Evolutionary conservation across 345 rosid species (phyloP).

Genomic region (Bruguiera sexangula): DNA sequence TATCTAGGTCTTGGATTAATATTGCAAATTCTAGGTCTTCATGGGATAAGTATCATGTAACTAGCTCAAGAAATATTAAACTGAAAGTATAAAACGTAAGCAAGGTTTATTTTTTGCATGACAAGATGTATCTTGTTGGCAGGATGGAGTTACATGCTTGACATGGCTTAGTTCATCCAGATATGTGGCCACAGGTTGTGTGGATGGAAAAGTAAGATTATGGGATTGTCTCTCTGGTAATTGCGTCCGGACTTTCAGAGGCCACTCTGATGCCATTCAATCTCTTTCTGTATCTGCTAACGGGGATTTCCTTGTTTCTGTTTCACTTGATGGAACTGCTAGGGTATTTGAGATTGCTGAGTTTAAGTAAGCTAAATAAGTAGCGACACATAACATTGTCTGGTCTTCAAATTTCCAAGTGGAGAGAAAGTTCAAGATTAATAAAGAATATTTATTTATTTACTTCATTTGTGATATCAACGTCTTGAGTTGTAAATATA

Average conservation of each 20-base stretch:
- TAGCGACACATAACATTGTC: neutral
- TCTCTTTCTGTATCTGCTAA: constrained; percentile 48
- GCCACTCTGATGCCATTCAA: constrained; percentile 62
- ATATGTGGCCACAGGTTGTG: constrained; percentile 73
- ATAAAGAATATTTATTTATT: too few relatives aligned
- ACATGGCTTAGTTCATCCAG: constrained; percentile 70
- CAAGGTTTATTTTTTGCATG: neutral
- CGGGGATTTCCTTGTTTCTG: constrained; percentile 58
- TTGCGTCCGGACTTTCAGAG: constrained; percentile 55
- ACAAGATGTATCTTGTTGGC: constrained; percentile 11
- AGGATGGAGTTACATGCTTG: constrained; percentile 80
- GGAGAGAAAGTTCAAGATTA: neutral
- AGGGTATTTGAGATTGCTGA: constrained; percentile 70
- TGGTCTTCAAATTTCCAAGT: neutral
- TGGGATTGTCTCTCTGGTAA: constrained; percentile 87
- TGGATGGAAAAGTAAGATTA: constrained; percentile 61
- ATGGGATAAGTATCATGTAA: neutral
- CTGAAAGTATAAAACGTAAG: neutral
- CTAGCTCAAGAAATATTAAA: neutral
- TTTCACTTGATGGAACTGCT: constrained; percentile 68
- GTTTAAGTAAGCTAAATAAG: constrained; percentile 19
- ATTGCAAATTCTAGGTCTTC: too few relatives aligned
- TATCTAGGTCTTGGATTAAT: too few relatives aligned
- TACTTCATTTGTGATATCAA: too few relatives aligned
- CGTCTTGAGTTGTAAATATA: too few relatives aligned